Evolutionary conservation across 176 grass and related monocot genomes (phyloP), one percentile per base, ranked within the genome.

Genomic region (Musa schizocarpa): DNA sequence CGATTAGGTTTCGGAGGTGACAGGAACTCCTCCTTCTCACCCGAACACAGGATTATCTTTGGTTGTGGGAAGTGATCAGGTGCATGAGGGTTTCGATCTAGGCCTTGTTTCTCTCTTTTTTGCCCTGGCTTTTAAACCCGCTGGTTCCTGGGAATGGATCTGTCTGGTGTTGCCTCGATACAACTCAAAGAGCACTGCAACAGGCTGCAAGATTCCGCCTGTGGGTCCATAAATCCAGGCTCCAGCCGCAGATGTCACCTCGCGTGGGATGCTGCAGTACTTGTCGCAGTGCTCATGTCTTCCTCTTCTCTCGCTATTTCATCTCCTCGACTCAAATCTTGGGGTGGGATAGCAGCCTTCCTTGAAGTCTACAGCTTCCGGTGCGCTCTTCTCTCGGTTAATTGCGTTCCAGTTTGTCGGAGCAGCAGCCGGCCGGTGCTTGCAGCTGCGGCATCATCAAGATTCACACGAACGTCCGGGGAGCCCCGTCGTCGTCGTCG

Each of bases 401-500:
- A 65, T 65, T 12, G 3, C 29, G 3, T 34, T 34, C 29, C 29
- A 34, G 3, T 34, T 34, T 34, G 29, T 43, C 34, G 34, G 34
- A 43, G 34, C 34, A 43, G 34, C 34, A 6, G 34, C 11, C 2
- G 50, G 73, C 11, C 54, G 73, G n/a, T 75, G 73, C 16, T 62
- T 75, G 53, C 73, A 34, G 73, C 54, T 58, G 73, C 22, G 73
- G 73, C 53, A 75, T 75, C 73, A 75, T 75, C 73, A 75, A 75
- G 73, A 75, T 75, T 75, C 73, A 75, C 54, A 75, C 73, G 17
- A 24, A 3, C 48, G 17, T 9, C 2, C 12, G 4, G 13, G 50
- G 1, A 13, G 5, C 11, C 4, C 34, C 34, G 34, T 43, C 34
- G 20, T 54, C 19, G 9, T 25, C 11, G 14, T n/a, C 13, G 20